phyloP scores from a whole-genome alignment of 164 flowering plant species.

The Nymphaea colorata region DNA sequence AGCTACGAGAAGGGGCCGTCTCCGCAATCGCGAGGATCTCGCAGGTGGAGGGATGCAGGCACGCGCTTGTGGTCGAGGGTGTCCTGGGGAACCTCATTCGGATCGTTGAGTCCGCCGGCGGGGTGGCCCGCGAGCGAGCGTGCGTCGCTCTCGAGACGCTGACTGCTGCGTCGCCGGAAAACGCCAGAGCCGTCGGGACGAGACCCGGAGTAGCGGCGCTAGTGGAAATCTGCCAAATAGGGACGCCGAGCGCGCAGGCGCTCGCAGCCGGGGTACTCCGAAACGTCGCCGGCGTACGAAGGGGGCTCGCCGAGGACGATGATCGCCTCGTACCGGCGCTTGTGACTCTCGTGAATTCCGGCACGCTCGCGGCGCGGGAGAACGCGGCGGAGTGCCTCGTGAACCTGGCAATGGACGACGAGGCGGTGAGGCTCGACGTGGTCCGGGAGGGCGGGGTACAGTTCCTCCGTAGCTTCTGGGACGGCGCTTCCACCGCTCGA shows the following conservation, averaged over 20 bases:
- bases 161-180: slow-evolving; percentile 49
- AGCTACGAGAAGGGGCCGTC: slow-evolving; percentile 63
- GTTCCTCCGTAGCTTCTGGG: slow-evolving; percentile 66
- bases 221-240: slow-evolving; percentile 60
- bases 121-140: slow-evolving; percentile 65
- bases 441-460: slow-evolving; percentile 59
- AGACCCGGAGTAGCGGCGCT: slow-evolving; percentile 76
- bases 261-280: slow-evolving; percentile 71
- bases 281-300: slow-evolving; percentile 48
- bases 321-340: slow-evolving; percentile 55
- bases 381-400: slow-evolving; percentile 65
- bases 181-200: slow-evolving; percentile 69
- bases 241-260: slow-evolving; percentile 74
- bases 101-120: slow-evolving; percentile 75
- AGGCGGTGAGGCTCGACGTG: slow-evolving; percentile 43
- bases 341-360: slow-evolving; percentile 39
- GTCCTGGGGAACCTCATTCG: slow-evolving; percentile 56
- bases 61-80: slow-evolving; percentile 66
- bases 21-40: slow-evolving; percentile 70
- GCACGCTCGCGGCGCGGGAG: slow-evolving; percentile 62
- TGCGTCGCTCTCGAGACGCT: slow-evolving; percentile 58
- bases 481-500: slow-evolving; percentile 24
- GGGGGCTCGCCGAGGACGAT: slow-evolving; percentile 54
- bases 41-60: slow-evolving; percentile 51
- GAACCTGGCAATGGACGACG: slow-evolving; percentile 46